Evolutionary conservation across 73 alveolate species (phyloP).

Genomic region (Blepharisma stoltei): DNA sequence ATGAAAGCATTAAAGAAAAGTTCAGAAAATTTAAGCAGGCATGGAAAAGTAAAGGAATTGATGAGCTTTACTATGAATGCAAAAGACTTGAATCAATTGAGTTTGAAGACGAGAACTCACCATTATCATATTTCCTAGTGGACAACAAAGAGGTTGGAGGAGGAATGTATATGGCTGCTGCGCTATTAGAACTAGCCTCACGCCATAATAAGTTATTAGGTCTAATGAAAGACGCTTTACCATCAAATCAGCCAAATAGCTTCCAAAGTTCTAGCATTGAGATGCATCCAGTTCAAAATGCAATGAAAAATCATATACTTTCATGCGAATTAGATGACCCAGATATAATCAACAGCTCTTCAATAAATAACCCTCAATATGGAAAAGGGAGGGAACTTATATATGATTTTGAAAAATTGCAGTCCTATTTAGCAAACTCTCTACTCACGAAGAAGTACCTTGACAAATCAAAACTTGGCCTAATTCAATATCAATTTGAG

Average conservation of each 20-base stretch:
- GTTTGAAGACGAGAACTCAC: background rate
- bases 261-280: background rate
- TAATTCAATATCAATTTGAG: slow-evolving; percentile 15
- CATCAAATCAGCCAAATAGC: too few species aligned
- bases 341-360: background rate
- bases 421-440: background rate
- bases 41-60: background rate
- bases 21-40: background rate
- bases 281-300: background rate
- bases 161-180: background rate
- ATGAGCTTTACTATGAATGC: background rate
- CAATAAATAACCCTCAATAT: background rate
- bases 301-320: background rate
- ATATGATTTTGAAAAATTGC: slow-evolving; percentile 2
- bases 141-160: background rate
- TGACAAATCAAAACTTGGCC: background rate
- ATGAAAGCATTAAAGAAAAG: background rate
- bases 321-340: background rate
- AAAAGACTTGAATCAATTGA: background rate
- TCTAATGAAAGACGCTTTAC: background rate
- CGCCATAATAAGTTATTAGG: background rate
- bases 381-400: background rate
- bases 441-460: background rate
- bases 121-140: background rate
- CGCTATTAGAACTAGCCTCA: background rate